Evolutionary conservation across 1,284 basidiomycete genomes (phyloP).

Genomic region (Marasmius oreades): DNA sequence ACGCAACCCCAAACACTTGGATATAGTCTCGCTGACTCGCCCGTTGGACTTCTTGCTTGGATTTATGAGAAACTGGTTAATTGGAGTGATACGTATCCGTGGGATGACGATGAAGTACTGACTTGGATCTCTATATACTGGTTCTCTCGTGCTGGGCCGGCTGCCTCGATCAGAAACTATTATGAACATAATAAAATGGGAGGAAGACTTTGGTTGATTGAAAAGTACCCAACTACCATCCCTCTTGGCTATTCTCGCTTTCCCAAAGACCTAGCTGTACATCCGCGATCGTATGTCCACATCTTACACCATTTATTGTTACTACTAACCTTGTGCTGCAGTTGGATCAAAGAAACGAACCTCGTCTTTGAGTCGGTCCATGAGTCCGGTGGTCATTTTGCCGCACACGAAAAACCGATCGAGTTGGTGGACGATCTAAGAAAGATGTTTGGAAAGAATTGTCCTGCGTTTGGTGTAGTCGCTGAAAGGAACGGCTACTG

Average conservation of each 20-base stretch:
- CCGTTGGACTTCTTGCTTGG: constrained; percentile 52
- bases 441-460: background rate
- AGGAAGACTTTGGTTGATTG: background rate
- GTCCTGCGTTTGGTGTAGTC: background rate
- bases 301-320: background rate
- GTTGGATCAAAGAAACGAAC: background rate
- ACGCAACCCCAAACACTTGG: constrained; percentile 55
- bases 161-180: constrained; percentile 42
- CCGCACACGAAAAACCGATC: background rate
- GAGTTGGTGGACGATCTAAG: constrained; percentile 1
- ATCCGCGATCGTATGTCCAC: background rate
- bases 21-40: constrained; percentile 48
- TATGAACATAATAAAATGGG: constrained; percentile 18
- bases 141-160: constrained; percentile 44
- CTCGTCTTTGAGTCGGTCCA: background rate
- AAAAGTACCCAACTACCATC: background rate
- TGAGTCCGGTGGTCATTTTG: background rate
- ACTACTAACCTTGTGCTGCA: background rate
- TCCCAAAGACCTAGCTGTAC: background rate
- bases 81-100: constrained; percentile 46
- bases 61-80: constrained; percentile 52
- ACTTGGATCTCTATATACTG: constrained; percentile 46
- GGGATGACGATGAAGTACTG: constrained; percentile 50
- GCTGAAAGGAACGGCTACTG: background rate
- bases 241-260: constrained; percentile 9